A percentile compares a stretch with the other conserved stretches of the same genome.
phyloP scores from a whole-genome alignment of 495 filamentous ascomycete genomes.

The Neurospora discreta region DNA sequence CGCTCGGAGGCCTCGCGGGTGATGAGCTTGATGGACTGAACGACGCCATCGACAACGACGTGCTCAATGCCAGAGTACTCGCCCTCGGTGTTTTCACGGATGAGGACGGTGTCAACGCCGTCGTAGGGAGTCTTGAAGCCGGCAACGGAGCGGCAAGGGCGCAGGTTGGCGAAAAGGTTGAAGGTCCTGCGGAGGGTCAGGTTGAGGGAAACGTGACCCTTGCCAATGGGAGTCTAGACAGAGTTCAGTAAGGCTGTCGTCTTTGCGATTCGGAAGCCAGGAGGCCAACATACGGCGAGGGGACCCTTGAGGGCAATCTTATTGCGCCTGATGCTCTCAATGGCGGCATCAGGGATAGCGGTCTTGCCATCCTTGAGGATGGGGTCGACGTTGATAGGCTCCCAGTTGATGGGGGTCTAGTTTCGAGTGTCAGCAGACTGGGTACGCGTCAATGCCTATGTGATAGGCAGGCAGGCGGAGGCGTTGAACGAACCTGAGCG shows the following conservation, averaged over 20 bases:
- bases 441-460: slow-evolving; percentile 1
- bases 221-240: slow-evolving; percentile 82
- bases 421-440: neutral
- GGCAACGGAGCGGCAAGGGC: slow-evolving; percentile 89
- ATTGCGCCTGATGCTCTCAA: slow-evolving; percentile 81
- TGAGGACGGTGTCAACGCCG: slow-evolving; percentile 91
- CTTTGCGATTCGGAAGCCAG: neutral
- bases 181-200: slow-evolving; percentile 95
- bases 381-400: slow-evolving; percentile 90
- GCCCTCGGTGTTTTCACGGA: slow-evolving; percentile 99
- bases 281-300: slow-evolving; percentile 62
- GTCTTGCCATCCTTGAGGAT: slow-evolving; percentile 87
- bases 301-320: slow-evolving; percentile 96
- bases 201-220: slow-evolving; percentile 98
- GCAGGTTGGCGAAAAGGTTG: slow-evolving; percentile 98
- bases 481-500: slow-evolving; percentile 56
- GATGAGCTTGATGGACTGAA: slow-evolving; percentile 99
- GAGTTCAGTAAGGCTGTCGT: neutral
- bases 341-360: slow-evolving; percentile 76
- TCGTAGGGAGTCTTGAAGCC: slow-evolving; percentile 99
- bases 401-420: slow-evolving; percentile 90
- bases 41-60: slow-evolving; percentile 93
- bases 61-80: slow-evolving; percentile 99
- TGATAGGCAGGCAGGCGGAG: slow-evolving; percentile 10
- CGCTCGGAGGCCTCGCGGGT: slow-evolving; percentile 87